These are phyloP conservation scores for Dryas integrifolia DNA, from an alignment of 331 rosid species.

Conservation along the genomic window DNA sequence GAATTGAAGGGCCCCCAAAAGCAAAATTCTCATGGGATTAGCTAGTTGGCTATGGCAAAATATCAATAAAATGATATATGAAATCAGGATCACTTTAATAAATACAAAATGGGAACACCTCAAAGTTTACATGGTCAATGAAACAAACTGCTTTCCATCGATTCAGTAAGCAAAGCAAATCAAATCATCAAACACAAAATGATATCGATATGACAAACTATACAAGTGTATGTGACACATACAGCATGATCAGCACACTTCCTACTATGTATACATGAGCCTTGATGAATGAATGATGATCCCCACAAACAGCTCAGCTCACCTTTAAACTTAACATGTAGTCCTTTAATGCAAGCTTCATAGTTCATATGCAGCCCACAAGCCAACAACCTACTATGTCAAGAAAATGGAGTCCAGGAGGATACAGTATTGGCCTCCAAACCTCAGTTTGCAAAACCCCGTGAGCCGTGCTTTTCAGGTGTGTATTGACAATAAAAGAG, in stretches of 20 bases:
- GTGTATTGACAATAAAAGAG: constrained; percentile 25
- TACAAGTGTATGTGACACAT: constrained; percentile 7
- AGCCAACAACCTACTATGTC: constrained; percentile 14
- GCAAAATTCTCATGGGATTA: no score
- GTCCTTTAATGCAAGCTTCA: constrained; percentile 7
- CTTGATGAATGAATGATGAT: not conserved
- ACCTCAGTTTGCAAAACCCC: not conserved
- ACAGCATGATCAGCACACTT: not conserved
- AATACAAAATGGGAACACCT: constrained; percentile 15
- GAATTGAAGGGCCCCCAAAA: no score
- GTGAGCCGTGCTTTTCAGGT: constrained; percentile 24
- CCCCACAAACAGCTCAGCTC: not conserved
- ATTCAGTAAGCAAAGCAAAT: constrained; percentile 1
- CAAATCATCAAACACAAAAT: constrained; percentile 24
- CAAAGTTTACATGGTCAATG: constrained; percentile 6
- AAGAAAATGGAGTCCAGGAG: constrained; percentile 13
- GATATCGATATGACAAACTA: constrained; percentile 21
- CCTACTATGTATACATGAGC: constrained; percentile 19
- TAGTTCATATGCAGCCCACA: not conserved
- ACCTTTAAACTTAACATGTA: not conserved
- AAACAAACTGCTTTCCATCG: constrained; percentile 12
- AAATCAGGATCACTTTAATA: not conserved
- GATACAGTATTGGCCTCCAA: not conserved
- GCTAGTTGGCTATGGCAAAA: not conserved
- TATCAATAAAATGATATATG: not conserved